phyloP scores from a whole-genome alignment of 2,329 filamentous ascomycete species.

The Paraphoma sp. region DNA sequence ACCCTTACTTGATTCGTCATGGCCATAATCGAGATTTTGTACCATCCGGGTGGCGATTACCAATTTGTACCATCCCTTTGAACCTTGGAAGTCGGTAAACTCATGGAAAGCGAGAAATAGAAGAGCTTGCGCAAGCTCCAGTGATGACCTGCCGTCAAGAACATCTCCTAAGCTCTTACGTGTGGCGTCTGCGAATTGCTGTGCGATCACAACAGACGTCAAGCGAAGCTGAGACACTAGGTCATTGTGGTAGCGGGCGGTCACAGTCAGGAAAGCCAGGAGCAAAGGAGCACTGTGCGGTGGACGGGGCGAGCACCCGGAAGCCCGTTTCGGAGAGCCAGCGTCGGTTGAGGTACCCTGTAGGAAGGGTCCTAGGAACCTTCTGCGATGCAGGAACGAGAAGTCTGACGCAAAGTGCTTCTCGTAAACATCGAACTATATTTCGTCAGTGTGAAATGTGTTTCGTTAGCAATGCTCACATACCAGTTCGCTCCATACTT shows the following conservation, averaged over 20 bases:
- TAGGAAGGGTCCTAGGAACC: slow-evolving; percentile 56
- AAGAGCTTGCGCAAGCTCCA: slow-evolving; percentile 71
- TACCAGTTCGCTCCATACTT: slow-evolving; percentile 70
- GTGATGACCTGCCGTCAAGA: slow-evolving; percentile 51
- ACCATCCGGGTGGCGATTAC: slow-evolving; percentile 67
- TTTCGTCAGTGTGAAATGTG: slow-evolving; percentile 9
- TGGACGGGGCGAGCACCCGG: slow-evolving; percentile 47
- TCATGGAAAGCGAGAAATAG: slow-evolving; percentile 76
- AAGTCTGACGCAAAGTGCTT: slow-evolving; percentile 75
- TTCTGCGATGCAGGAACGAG: slow-evolving; percentile 72
- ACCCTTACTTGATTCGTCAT: slow-evolving; percentile 34
- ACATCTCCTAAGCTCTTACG: slow-evolving; percentile 52
- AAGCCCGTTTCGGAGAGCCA: slow-evolving; percentile 10
- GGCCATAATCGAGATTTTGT: slow-evolving; percentile 45
- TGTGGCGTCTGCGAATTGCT: slow-evolving; percentile 69
- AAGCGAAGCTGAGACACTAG: slow-evolving; percentile 35
- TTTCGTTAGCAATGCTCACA: slow-evolving; percentile 8
- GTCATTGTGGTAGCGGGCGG: slow-evolving; percentile 70
- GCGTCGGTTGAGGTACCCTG: slow-evolving; percentile 42
- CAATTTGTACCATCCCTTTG: slow-evolving; percentile 71
- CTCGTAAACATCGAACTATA: slow-evolving; percentile 69
- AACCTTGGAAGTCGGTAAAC: slow-evolving; percentile 69
- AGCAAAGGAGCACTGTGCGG: slow-evolving; percentile 64
- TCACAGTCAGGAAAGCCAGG: slow-evolving; percentile 71
- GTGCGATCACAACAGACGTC: slow-evolving; percentile 51